Percentiles rank a stretch among this genome's conserved stretches.
Evolutionary conservation across 805 yeast genomes (phyloP).

Genomic region (Suhomyces canberraensis): DNA sequence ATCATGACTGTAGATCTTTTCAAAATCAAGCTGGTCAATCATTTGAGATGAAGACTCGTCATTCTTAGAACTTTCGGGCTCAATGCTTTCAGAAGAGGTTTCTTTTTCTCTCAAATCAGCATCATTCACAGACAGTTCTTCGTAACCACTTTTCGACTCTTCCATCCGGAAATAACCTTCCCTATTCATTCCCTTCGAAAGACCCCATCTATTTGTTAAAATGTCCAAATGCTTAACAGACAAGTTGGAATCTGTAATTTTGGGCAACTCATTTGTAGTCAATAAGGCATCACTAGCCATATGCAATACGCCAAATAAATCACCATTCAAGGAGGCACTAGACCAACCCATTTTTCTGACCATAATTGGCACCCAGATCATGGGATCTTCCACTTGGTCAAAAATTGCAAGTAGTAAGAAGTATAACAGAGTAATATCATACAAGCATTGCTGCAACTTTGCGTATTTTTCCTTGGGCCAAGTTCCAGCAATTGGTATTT

Average conservation of each 20-base stretch:
- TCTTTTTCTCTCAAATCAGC: background rate
- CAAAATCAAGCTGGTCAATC: constrained; percentile 21
- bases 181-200: constrained; percentile 1
- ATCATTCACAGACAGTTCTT: background rate
- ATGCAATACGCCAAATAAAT: constrained; percentile 25
- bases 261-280: constrained; percentile 25
- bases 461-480: constrained; percentile 31
- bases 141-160: background rate
- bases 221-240: constrained; percentile 28
- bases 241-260: constrained; percentile 28
- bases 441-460: constrained; percentile 18
- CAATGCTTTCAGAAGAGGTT: background rate
- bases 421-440: constrained; percentile 27
- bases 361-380: constrained; percentile 25
- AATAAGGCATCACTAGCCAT: constrained; percentile 29
- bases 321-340: constrained; percentile 23
- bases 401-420: constrained; percentile 20
- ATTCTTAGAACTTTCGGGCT: background rate
- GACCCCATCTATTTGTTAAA: constrained; percentile 28
- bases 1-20: constrained; percentile 26
- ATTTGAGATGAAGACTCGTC: background rate
- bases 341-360: constrained; percentile 30
- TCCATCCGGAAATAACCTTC: background rate
- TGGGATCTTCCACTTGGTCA: constrained; percentile 25
- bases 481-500: constrained; percentile 25